Percentiles rank a stretch among this genome's conserved stretches.
phyloP scores from a whole-genome alignment of 1,284 basidiomycete genomes.

The Chiua sp. region DNA sequence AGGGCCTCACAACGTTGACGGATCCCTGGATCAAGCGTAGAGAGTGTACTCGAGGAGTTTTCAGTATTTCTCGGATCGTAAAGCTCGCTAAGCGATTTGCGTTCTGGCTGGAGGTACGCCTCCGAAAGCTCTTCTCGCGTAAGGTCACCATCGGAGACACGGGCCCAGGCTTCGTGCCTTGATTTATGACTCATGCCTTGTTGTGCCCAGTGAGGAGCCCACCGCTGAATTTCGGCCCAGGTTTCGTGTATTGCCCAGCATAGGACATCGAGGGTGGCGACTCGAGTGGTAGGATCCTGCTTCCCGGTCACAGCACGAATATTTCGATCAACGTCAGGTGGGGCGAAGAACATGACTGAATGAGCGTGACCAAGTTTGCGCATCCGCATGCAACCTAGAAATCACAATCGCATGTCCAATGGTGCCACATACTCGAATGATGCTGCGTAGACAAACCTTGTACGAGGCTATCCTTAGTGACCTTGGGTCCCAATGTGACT shows the following conservation, averaged over 20 bases:
- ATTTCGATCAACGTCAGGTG: slow-evolving; percentile 45
- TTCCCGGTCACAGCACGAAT: slow-evolving; percentile 39
- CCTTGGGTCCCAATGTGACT: slow-evolving; percentile 54
- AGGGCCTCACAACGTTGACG: slow-evolving; percentile 31
- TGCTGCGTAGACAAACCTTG: slow-evolving; percentile 45
- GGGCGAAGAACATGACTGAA: slow-evolving; percentile 52
- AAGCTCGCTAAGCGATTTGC: no score
- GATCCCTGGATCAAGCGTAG: slow-evolving; percentile 22
- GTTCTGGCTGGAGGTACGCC: no score
- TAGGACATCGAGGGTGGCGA: slow-evolving; percentile 42
- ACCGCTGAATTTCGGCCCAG: slow-evolving; percentile 39
- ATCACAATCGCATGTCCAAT: no score
- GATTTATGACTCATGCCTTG: slow-evolving; percentile 46
- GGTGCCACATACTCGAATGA: no score
- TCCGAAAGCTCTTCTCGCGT: no score
- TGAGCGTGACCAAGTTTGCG: slow-evolving; percentile 52
- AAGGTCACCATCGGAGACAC: no score
- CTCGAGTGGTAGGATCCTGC: no score
- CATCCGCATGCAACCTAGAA: slow-evolving; percentile 51
- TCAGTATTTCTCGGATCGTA: no score
- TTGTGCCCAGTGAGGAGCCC: slow-evolving; percentile 48
- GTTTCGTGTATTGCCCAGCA: slow-evolving; percentile 50
- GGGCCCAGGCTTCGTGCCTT: no score
- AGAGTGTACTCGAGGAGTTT: no score
- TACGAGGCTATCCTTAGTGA: slow-evolving; percentile 55